These are phyloP conservation scores for Saccharomyces hybrid DNA, from an alignment of 1,139 yeast species.

Conservation along the genomic window DNA sequence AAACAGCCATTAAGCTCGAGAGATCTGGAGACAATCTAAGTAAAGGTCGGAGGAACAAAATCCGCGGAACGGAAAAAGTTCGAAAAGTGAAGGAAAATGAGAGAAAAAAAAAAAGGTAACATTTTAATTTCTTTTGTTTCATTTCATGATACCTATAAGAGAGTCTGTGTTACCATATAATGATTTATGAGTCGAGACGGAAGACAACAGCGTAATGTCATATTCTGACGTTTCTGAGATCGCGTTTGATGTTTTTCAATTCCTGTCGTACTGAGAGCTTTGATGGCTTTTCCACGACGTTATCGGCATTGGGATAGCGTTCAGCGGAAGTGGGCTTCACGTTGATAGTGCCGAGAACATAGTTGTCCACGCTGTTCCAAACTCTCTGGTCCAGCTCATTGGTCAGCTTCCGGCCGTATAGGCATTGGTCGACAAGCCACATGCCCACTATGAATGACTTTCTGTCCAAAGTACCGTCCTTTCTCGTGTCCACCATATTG, in stretches of 20 bases:
- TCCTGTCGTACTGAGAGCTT: conserved; percentile 25
- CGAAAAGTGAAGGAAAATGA: not conserved
- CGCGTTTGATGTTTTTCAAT: conserved; percentile 23
- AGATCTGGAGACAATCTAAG: not conserved
- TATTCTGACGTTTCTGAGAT: conserved; percentile 10
- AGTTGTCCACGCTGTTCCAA: conserved; percentile 57
- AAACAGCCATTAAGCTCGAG: not conserved
- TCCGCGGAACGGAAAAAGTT: conserved; percentile 1
- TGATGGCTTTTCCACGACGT: conserved; percentile 14
- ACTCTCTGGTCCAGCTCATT: conserved; percentile 48
- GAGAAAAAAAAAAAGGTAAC: not conserved
- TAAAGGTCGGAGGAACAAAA: not conserved
- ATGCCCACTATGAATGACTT: conserved; percentile 85
- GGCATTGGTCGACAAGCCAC: conserved; percentile 93
- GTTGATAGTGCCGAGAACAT: conserved; percentile 26
- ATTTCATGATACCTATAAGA: no score
- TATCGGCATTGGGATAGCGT: conserved; percentile 19
- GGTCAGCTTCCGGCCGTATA: conserved; percentile 90
- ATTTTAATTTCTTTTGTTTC: not conserved
- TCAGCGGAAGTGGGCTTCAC: conserved; percentile 5
- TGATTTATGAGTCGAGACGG: no score
- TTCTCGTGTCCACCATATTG: conserved; percentile 68
- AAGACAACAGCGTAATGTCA: no score
- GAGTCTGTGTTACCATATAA: no score
- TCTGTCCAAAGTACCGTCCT: conserved; percentile 71